Conservation (phyloP, 192 early-diverging fungal species). For the Backusella australiensis region DNA sequence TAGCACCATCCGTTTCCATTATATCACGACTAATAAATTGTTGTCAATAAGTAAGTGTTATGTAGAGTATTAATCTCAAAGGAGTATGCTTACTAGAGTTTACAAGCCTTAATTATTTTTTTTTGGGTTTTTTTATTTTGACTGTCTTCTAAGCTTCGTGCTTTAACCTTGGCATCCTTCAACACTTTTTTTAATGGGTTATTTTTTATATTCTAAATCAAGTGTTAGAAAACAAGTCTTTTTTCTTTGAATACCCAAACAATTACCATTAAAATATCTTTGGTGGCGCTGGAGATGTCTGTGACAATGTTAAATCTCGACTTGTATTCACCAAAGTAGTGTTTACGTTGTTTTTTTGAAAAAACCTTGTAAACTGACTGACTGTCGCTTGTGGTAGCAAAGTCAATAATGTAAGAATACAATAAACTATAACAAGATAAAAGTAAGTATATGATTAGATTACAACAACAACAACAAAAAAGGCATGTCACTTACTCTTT, state of each 20-base stretch:
- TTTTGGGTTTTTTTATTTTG: too few relatives aligned
- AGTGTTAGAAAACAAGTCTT: not conserved
- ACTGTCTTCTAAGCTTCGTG: too few relatives aligned
- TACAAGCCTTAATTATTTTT: not conserved
- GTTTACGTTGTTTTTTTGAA: too few relatives aligned
- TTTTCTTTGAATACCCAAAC: not conserved
- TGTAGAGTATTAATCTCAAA: not conserved
- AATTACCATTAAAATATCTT: not conserved
- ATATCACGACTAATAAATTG: not conserved
- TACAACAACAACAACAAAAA: not conserved
- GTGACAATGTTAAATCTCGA: too few relatives aligned
- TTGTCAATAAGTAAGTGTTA: not conserved
- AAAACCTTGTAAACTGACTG: too few relatives aligned
- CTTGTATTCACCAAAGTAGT: too few relatives aligned
- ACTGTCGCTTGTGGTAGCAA: not conserved
- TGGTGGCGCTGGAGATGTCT: too few relatives aligned
- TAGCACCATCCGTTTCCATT: not conserved
- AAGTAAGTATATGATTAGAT: not conserved
- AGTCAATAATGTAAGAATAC: not conserved
- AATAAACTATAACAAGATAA: not conserved
- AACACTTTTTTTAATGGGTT: not conserved
- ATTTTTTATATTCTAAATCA: not conserved
- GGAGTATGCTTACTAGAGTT: not conserved
- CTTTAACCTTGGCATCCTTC: not conserved
- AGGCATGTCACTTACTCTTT: too few relatives aligned